Evolutionary conservation across 1,284 basidiomycete species (phyloP).

Genomic region (Cryptococcus neoformans): DNA sequence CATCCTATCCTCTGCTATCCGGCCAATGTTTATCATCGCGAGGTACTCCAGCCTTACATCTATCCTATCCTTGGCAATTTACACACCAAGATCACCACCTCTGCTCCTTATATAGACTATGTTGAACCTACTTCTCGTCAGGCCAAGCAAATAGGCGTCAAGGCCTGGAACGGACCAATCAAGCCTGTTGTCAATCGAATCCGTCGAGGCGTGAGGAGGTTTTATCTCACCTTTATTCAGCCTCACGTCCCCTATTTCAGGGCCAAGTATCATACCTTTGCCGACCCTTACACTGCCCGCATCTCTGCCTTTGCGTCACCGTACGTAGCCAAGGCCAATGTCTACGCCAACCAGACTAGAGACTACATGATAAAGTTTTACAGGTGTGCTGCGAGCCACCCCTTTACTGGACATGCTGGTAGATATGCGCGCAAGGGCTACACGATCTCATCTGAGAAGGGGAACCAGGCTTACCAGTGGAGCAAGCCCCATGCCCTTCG

Average conservation of each 20-base stretch:
- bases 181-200: conserved; percentile 36
- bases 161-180: conserved; percentile 34
- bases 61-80: conserved; percentile 27
- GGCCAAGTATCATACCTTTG: conserved; percentile 27
- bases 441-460: conserved; percentile 19
- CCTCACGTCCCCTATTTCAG: conserved; percentile 40
- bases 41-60: conserved; percentile 41
- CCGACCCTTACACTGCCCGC: conserved; percentile 32
- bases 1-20: conserved; percentile 44
- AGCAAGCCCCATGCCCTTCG: conserved; percentile 30
- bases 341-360: conserved; percentile 17
- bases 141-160: conserved; percentile 5
- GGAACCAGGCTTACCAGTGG: conserved; percentile 29
- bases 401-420: conserved; percentile 26
- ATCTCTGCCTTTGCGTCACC: conserved; percentile 25
- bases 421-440: conserved; percentile 28
- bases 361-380: conserved; percentile 17
- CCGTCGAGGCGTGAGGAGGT: conserved; percentile 23
- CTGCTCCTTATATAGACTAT: conserved; percentile 27
- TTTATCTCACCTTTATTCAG: conserved; percentile 39
- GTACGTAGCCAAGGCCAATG: conserved; percentile 24
- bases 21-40: conserved; percentile 38
- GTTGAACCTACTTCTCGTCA: conserved; percentile 25
- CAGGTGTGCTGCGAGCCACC: conserved; percentile 29
- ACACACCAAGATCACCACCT: conserved; percentile 17